Evolutionary conservation across 345 rosid genomes (phyloP).

Genomic region (Euphorbia tirucalli): DNA sequence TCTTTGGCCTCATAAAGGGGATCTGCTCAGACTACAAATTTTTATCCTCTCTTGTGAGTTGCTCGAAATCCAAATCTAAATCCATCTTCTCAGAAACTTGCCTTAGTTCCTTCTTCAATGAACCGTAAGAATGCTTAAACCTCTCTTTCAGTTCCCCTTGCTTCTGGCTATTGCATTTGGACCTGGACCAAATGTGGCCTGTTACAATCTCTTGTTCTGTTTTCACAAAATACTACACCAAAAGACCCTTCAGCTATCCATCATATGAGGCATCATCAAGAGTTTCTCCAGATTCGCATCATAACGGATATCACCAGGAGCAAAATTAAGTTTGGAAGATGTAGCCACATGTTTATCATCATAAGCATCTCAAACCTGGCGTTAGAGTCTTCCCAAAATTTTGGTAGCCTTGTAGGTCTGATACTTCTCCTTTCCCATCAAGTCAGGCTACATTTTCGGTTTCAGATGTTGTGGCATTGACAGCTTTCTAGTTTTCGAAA

Average conservation of each 20-base stretch:
- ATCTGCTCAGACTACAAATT: constrained; percentile 50
- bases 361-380: constrained; percentile 54
- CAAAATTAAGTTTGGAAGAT: constrained; percentile 34
- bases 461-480: constrained; percentile 58
- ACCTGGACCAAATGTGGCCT: constrained; percentile 96
- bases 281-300: constrained; percentile 56
- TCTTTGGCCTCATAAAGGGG: too few species aligned
- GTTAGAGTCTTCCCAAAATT: constrained; percentile 76
- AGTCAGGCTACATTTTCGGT: constrained; percentile 83
- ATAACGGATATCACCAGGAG: constrained; percentile 49
- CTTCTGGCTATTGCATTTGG: constrained; percentile 57
- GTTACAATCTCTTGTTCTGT: constrained; percentile 91
- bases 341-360: constrained; percentile 42
- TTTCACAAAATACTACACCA: constrained; percentile 69
- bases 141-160: constrained; percentile 75
- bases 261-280: constrained; percentile 68
- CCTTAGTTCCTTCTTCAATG: constrained; percentile 74
- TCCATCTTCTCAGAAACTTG: constrained; percentile 53
- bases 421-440: constrained; percentile 73
- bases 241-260: constrained; percentile 69
- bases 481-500: constrained; percentile 80
- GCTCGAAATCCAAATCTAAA: constrained; percentile 41
- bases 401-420: constrained; percentile 71
- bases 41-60: constrained; percentile 55
- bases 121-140: constrained; percentile 62